A percentile compares a stretch with the other conserved stretches of the same genome.
phyloP scores from a whole-genome alignment of 352 stramenopile species.

The Globisporangium recalcitrans region DNA sequence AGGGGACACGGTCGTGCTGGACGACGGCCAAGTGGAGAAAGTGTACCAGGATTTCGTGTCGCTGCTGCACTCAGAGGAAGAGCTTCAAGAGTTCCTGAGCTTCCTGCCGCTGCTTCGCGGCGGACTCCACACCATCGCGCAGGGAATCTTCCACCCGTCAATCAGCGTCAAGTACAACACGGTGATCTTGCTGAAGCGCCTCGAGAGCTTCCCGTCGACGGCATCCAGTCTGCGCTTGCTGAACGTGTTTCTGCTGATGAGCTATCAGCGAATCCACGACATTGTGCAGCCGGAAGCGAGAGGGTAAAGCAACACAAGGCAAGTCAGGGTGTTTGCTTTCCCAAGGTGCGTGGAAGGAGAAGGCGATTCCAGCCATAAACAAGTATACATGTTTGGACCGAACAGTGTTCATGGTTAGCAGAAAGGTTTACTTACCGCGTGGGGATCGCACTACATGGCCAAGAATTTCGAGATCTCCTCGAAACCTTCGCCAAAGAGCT shows the following conservation, averaged over 20 bases:
- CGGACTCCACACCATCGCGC: slow-evolving; percentile 73
- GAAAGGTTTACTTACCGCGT: background rate
- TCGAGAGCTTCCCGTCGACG: slow-evolving; percentile 76
- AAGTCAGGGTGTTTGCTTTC: background rate
- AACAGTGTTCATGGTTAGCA: too few relatives aligned
- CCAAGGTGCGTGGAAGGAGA: background rate
- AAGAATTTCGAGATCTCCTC: slow-evolving; percentile 52
- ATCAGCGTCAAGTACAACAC: slow-evolving; percentile 89
- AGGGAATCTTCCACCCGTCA: slow-evolving; percentile 82
- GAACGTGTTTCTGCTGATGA: slow-evolving; percentile 82
- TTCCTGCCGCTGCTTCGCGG: slow-evolving; percentile 72
- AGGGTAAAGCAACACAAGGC: background rate
- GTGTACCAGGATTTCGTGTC: slow-evolving; percentile 81
- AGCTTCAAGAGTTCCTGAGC: slow-evolving; percentile 83
- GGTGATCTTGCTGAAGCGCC: slow-evolving; percentile 78
- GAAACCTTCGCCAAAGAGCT: slow-evolving; percentile 48
- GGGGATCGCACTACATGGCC: background rate
- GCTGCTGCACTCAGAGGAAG: slow-evolving; percentile 64
- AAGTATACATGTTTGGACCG: background rate
- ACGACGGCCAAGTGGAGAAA: slow-evolving; percentile 71
- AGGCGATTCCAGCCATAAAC: background rate
- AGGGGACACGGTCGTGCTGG: slow-evolving; percentile 65
- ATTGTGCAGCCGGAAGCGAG: slow-evolving; percentile 59
- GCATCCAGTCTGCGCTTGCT: slow-evolving; percentile 58
- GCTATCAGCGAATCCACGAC: slow-evolving; percentile 77